These are phyloP conservation scores for Cladophialophora chaetospira DNA, from an alignment of 2,329 filamentous ascomycete genomes.

Conservation along the genomic window DNA sequence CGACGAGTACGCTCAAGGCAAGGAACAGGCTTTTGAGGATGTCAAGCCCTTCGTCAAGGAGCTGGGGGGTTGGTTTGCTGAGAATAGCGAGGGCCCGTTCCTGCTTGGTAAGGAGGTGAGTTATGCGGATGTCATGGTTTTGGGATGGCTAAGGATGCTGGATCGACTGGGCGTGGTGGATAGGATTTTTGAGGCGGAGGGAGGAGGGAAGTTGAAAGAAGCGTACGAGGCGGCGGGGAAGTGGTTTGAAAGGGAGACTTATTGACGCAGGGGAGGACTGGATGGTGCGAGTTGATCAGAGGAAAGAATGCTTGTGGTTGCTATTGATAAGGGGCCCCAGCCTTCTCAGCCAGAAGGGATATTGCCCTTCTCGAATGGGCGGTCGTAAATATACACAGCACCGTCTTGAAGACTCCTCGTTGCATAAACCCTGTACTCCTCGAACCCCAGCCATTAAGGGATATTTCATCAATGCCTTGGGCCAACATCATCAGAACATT, in stretches of 20 bases:
- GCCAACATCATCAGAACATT: too few species aligned
- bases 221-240: slow-evolving; percentile 22
- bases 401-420: not conserved
- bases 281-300: not conserved
- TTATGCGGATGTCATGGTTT: slow-evolving; percentile 63
- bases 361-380: not conserved
- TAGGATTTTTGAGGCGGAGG: slow-evolving; percentile 10
- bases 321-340: too few species aligned
- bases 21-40: slow-evolving; percentile 51
- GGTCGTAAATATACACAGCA: not conserved
- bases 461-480: too few species aligned
- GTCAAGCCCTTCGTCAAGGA: slow-evolving; percentile 40
- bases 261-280: slow-evolving; percentile 4
- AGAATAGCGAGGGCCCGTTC: slow-evolving; percentile 61
- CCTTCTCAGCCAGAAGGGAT: not conserved
- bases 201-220: slow-evolving; percentile 20
- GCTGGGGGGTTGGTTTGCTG: slow-evolving; percentile 51
- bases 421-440: not conserved
- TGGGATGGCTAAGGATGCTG: slow-evolving; percentile 51
- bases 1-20: slow-evolving; percentile 46
- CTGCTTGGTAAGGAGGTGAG: slow-evolving; percentile 59
- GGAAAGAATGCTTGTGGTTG: too few species aligned
- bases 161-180: slow-evolving; percentile 32
- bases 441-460: too few species aligned
- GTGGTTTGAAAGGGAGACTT: slow-evolving; percentile 30